Evolutionary conservation across 2,329 filamentous ascomycete genomes (phyloP).

Genomic region (Ustilaginoidea virens): DNA sequence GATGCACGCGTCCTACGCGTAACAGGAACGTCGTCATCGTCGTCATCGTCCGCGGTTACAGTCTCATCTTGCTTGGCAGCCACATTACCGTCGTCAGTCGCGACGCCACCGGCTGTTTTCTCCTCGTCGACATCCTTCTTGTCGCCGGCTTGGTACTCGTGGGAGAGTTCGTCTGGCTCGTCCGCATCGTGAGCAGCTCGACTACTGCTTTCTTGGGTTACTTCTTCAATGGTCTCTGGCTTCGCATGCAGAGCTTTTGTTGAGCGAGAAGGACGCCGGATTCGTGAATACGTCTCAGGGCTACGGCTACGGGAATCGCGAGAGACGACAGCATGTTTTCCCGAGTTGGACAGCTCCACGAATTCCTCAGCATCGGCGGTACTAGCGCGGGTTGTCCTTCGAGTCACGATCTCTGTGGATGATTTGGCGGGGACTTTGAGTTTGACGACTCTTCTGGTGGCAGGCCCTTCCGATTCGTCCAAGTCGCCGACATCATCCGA

Average conservation of each 20-base stretch:
- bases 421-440: slow-evolving; percentile 24
- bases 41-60: slow-evolving; percentile 30
- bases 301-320: slow-evolving; percentile 38
- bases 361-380: slow-evolving; percentile 40
- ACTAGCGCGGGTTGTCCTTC: slow-evolving; percentile 35
- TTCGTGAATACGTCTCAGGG: slow-evolving; percentile 32
- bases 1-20: slow-evolving; percentile 28
- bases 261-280: slow-evolving; percentile 29
- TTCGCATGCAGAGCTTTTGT: slow-evolving; percentile 34
- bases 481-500: slow-evolving; percentile 10
- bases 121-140: slow-evolving; percentile 12
- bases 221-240: slow-evolving; percentile 34
- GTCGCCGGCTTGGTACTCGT: slow-evolving; percentile 14
- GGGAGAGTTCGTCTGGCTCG: slow-evolving; percentile 21
- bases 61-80: slow-evolving; percentile 5
- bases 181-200: slow-evolving; percentile 16
- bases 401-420: slow-evolving; percentile 15
- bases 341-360: slow-evolving; percentile 43
- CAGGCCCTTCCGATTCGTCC: slow-evolving; percentile 14
- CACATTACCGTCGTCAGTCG: slow-evolving; percentile 7
- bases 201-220: slow-evolving; percentile 34
- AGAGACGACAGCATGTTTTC: slow-evolving; percentile 36
- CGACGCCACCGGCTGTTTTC: slow-evolving; percentile 12
- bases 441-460: slow-evolving; percentile 26
- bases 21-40: slow-evolving; percentile 33